Conservation (phyloP, 2,329 filamentous ascomycete species). For the Ophiostoma triangulosporum region DNA sequence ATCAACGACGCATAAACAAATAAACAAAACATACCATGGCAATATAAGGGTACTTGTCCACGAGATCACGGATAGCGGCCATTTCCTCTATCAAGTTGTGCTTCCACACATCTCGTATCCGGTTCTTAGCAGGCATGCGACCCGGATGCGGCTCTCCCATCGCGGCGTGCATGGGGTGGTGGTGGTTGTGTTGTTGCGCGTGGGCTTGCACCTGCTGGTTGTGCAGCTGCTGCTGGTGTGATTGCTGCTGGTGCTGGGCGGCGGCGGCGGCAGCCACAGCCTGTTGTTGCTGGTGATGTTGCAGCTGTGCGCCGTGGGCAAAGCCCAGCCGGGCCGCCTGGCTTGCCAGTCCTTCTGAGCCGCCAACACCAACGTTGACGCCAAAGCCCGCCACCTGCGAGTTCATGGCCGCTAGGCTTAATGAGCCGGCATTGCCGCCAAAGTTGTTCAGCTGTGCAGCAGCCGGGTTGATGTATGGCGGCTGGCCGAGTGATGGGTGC, state of each 20-base stretch:
- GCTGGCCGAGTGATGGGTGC: slow-evolving; percentile 47
- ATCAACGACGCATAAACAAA: background rate
- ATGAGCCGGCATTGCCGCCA: slow-evolving; percentile 41
- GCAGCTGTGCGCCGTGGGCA: slow-evolving; percentile 51
- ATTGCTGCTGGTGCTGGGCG: slow-evolving; percentile 41
- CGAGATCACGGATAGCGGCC: slow-evolving; percentile 64
- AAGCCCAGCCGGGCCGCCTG: slow-evolving; percentile 84
- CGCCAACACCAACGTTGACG: slow-evolving; percentile 39
- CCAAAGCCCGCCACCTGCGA: slow-evolving; percentile 35
- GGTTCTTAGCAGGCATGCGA: slow-evolving; percentile 50
- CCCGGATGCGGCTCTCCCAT: slow-evolving; percentile 38
- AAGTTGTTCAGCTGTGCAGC: slow-evolving; percentile 49
- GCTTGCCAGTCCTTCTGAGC: slow-evolving; percentile 63
- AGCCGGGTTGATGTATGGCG: slow-evolving; percentile 52
- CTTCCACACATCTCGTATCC: slow-evolving; percentile 95
- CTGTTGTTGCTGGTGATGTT: slow-evolving; percentile 46
- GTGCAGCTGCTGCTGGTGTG: slow-evolving; percentile 23
- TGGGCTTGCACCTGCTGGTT: slow-evolving; percentile 33
- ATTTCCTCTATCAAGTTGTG: slow-evolving; percentile 87
- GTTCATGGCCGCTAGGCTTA: slow-evolving; percentile 26
- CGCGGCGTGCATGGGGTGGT: slow-evolving; percentile 16
- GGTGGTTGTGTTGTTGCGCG: slow-evolving; percentile 29
- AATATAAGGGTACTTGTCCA: slow-evolving; percentile 89
- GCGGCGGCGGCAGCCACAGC: slow-evolving; percentile 28
- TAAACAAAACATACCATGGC: slow-evolving; percentile 62